Percentiles rank a stretch among this genome's conserved stretches.
Conservation (phyloP, 192 early-diverging fungal genomes). For the Rhizophagus sp. region DNA sequence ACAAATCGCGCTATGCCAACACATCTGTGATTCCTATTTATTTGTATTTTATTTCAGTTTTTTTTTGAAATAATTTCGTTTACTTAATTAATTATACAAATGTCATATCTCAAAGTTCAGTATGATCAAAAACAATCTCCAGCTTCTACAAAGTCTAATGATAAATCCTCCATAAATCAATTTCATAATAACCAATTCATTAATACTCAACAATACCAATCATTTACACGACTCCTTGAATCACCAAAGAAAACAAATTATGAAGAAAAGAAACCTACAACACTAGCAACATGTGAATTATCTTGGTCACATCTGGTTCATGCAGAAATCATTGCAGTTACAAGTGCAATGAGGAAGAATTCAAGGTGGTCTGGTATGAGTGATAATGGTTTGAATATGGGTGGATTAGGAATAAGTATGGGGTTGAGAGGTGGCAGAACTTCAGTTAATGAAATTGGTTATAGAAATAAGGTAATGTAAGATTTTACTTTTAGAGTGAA, state of each 20-base stretch:
- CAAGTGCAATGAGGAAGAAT: conserved; percentile 79
- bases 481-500: too few species aligned
- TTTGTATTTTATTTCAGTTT: too few species aligned
- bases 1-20: too few species aligned
- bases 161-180: neutral
- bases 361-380: conserved; percentile 73
- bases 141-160: neutral
- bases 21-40: too few species aligned
- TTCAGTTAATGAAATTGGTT: conserved; percentile 43
- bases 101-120: neutral
- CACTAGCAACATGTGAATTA: conserved; percentile 53
- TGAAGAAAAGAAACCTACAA: neutral
- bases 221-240: neutral
- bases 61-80: too few species aligned
- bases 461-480: conserved; percentile 46
- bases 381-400: conserved; percentile 57
- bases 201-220: neutral
- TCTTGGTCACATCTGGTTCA: conserved; percentile 70
- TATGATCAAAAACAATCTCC: neutral
- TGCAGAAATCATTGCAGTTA: conserved; percentile 74
- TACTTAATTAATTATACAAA: neutral
- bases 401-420: conserved; percentile 60
- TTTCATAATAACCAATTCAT: neutral
- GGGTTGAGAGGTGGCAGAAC: conserved; percentile 52
- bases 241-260: neutral